Percentiles rank a stretch among this genome's conserved stretches.
Conservation (phyloP, 83 land plant genomes). For the Isoetes engelmannii region DNA sequence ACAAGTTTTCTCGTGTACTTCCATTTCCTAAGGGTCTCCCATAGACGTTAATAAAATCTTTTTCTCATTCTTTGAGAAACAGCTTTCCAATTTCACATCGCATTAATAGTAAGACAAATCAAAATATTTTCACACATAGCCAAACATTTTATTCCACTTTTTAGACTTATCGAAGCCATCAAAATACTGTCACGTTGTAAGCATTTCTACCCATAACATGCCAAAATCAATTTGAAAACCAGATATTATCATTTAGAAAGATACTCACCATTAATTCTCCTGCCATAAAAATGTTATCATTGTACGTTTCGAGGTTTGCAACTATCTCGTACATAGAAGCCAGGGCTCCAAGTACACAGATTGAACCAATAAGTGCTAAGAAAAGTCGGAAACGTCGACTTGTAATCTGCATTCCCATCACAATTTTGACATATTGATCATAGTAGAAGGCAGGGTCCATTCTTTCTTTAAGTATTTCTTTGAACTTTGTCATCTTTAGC, state of each 20-base stretch:
- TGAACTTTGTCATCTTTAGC: constrained; percentile 17
- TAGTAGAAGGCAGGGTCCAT: constrained; percentile 15
- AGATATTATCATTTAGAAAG: not conserved
- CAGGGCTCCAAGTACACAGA: constrained; percentile 14
- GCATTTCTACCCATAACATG: too few species aligned
- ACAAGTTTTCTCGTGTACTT: too few species aligned
- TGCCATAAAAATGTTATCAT: not conserved
- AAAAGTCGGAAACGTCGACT: constrained; percentile 16
- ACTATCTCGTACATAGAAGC: constrained; percentile 21
- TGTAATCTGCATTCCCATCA: constrained; percentile 12
- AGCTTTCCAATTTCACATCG: too few species aligned
- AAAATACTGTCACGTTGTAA: too few species aligned
- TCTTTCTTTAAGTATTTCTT: constrained; percentile 8
- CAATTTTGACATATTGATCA: constrained; percentile 5
- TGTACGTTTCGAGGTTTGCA: constrained; percentile 1
- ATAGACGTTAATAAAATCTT: too few species aligned
- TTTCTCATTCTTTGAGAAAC: too few species aligned
- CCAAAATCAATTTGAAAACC: too few species aligned
- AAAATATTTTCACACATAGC: too few species aligned
- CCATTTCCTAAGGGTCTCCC: too few species aligned
- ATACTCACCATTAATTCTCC: constrained; percentile 10
- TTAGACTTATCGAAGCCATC: too few species aligned
- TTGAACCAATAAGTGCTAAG: constrained; percentile 16
- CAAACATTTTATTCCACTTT: too few species aligned
- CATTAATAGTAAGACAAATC: too few species aligned